phyloP scores from a whole-genome alignment of 2,329 filamentous ascomycete genomes.

The Cytospora leucostoma region DNA sequence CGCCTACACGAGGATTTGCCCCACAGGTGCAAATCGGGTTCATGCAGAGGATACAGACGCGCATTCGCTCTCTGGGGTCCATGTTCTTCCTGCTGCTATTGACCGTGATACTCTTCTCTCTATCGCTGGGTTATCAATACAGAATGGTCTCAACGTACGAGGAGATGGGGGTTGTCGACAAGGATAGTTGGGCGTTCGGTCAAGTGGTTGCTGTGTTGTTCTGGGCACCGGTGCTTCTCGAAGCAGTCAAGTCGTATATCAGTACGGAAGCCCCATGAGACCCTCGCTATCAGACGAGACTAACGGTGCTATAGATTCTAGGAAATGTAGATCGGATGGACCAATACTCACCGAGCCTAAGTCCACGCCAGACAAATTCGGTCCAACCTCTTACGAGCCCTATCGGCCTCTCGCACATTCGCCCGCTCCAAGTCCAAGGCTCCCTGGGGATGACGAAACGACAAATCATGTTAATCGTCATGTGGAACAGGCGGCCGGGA shows the following conservation, averaged over 20 bases:
- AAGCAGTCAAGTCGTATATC: neutral
- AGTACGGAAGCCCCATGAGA: neutral
- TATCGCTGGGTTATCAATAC: neutral
- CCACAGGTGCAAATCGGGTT: neutral
- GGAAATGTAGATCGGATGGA: neutral
- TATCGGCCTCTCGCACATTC: neutral
- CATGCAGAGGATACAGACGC: neutral
- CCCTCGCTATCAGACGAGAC: neutral
- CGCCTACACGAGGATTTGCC: neutral
- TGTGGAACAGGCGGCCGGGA: neutral
- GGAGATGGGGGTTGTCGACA: neutral
- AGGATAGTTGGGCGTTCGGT: neutral
- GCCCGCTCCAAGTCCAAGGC: neutral
- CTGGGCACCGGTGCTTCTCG: neutral
- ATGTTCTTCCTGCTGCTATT: neutral
- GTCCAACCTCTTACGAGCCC: neutral
- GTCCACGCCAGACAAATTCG: neutral
- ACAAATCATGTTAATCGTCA: neutral
- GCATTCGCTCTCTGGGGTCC: neutral
- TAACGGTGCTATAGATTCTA: neutral
- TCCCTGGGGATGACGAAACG: neutral
- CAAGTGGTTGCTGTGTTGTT: neutral
- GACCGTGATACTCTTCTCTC: neutral
- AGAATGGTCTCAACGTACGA: neutral
- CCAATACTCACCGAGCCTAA: neutral